phyloP scores from a whole-genome alignment of 441 rosid genomes.

The Jatropha multifida region DNA sequence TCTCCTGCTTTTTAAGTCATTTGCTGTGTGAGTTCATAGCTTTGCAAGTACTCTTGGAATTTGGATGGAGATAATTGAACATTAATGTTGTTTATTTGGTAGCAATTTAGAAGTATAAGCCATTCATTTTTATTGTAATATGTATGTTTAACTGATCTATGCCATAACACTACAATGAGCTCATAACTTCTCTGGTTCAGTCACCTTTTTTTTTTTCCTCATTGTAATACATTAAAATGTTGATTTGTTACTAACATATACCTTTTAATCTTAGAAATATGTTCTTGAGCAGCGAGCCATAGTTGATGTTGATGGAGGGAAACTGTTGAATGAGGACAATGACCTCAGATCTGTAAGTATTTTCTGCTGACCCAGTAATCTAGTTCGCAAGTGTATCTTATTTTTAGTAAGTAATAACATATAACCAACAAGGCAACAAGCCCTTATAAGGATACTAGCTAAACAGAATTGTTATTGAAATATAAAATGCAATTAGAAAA shows the following conservation, averaged over 20 bases:
- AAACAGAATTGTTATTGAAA: neutral
- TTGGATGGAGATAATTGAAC: neutral
- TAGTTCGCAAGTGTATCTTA: conserved; percentile 7
- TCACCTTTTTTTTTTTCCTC: neutral
- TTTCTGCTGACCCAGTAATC: conserved; percentile 20
- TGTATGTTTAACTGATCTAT: conserved; percentile 3
- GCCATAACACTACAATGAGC: neutral
- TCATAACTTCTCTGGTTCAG: conserved; percentile 5
- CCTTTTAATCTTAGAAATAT: conserved; percentile 56
- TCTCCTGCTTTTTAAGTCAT: conserved; percentile 6
- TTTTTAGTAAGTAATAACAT: neutral
- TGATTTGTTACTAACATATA: conserved; percentile 14
- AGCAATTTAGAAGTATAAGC: neutral
- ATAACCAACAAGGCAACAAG: neutral
- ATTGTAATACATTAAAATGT: conserved; percentile 8
- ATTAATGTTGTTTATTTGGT: conserved; percentile 2
- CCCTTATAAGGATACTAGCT: conserved; percentile 3
- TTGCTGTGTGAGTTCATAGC: conserved; percentile 1
- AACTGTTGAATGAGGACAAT: conserved; percentile 88
- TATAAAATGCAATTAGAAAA: neutral
- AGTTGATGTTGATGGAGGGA: conserved; percentile 79
- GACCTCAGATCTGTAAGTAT: conserved; percentile 92
- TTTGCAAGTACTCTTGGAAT: conserved; percentile 9
- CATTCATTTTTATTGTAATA: neutral
- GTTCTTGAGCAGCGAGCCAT: conserved; percentile 94